A percentile compares a stretch with the other conserved stretches of the same genome.
These are phyloP conservation scores for Pisolithus albus DNA, from an alignment of 768 basidiomycete genomes.

Conservation along the genomic window DNA sequence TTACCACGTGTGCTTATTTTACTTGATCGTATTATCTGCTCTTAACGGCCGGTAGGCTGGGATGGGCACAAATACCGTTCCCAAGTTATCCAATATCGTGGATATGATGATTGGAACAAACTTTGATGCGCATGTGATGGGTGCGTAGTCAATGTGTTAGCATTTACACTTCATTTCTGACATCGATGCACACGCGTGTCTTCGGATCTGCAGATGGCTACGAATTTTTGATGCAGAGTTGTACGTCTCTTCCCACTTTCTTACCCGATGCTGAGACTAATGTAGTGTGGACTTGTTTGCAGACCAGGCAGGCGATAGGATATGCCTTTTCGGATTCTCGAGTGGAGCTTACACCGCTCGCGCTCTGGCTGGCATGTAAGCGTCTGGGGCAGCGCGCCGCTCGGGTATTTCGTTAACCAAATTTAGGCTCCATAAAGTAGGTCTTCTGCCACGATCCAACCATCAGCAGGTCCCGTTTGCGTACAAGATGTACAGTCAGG, in stretches of 20 bases:
- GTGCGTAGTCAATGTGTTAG: slow-evolving; percentile 24
- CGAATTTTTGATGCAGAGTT: slow-evolving; percentile 75
- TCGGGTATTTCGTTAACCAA: neutral
- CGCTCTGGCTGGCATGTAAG: slow-evolving; percentile 67
- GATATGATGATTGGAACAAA: slow-evolving; percentile 61
- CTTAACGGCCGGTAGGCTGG: slow-evolving; percentile 42
- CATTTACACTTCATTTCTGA: slow-evolving; percentile 1
- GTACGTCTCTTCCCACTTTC: slow-evolving; percentile 27
- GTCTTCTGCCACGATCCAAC: slow-evolving; percentile 62
- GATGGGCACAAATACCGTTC: slow-evolving; percentile 65
- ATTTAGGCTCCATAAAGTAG: slow-evolving; percentile 58
- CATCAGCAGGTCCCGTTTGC: slow-evolving; percentile 76
- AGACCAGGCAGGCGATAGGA: slow-evolving; percentile 66
- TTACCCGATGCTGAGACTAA: neutral
- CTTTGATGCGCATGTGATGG: slow-evolving; percentile 65
- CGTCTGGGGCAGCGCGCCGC: neutral
- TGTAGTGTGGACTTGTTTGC: neutral
- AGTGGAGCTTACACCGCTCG: slow-evolving; percentile 69
- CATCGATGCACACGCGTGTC: neutral
- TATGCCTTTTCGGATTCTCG: slow-evolving; percentile 78
- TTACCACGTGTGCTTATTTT: slow-evolving; percentile 47
- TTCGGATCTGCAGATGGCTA: slow-evolving; percentile 47
- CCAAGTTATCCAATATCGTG: slow-evolving; percentile 47
- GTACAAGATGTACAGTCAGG: slow-evolving; percentile 53
- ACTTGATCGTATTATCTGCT: neutral